A percentile compares a stretch with the other conserved stretches of the same genome.
phyloP scores from a whole-genome alignment of 2,329 filamentous ascomycete genomes.

The Zalaria sp. region DNA sequence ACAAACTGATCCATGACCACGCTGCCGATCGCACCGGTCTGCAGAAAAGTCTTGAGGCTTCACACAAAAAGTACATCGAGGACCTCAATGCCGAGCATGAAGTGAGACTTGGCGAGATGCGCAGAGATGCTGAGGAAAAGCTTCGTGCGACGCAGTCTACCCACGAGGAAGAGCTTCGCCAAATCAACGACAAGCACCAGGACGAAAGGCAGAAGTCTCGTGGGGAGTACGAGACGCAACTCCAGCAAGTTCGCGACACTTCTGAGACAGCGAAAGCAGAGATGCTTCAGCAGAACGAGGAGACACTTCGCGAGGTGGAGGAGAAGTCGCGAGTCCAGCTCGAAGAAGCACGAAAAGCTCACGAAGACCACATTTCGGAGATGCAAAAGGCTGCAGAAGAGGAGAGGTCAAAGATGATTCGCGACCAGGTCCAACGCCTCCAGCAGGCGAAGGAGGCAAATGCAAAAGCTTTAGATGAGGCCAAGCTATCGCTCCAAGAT shows the following conservation, averaged over 20 bases:
- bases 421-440: neutral
- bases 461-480: neutral
- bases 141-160: neutral
- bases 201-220: neutral
- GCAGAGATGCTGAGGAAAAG: neutral
- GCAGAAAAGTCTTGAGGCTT: neutral
- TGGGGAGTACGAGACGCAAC: neutral
- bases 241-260: constrained; percentile 1
- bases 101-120: neutral
- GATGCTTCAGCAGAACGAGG: constrained; percentile 3
- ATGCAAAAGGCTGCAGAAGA: neutral
- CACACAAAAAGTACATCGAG: neutral
- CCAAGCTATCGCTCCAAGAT: neutral
- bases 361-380: neutral
- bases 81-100: neutral
- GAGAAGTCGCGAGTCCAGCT: neutral
- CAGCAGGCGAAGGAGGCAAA: constrained; percentile 2
- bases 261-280: neutral
- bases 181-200: neutral
- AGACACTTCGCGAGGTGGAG: constrained; percentile 2
- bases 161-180: neutral
- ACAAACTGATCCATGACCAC: neutral
- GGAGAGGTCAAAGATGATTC: neutral
- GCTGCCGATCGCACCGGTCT: neutral
- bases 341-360: constrained; percentile 2